These are phyloP conservation scores for Pedinophyceae sp. DNA, from an alignment of 139 green algal species.

Conservation along the genomic window DNA sequence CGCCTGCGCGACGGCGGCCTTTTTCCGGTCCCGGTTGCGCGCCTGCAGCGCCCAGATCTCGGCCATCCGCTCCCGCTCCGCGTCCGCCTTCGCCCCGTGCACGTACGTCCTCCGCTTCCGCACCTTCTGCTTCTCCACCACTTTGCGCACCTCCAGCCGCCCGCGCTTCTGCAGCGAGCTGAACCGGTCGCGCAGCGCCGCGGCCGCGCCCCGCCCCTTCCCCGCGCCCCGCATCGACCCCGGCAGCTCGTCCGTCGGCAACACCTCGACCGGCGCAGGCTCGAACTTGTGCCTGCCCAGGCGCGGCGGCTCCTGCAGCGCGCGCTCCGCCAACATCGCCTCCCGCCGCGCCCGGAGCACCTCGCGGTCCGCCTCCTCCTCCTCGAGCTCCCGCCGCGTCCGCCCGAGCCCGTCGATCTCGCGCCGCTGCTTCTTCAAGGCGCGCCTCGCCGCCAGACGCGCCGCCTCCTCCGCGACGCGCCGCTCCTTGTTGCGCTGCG, in stretches of 20 bases:
- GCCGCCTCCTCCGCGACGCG: constrained; percentile 15
- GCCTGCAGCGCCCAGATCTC: not conserved
- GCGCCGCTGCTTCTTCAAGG: constrained; percentile 31
- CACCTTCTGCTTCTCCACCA: not conserved
- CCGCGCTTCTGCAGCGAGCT: not conserved
- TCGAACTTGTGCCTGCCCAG: constrained; percentile 52
- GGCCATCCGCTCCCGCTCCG: not conserved
- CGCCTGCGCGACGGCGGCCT: too few relatives aligned
- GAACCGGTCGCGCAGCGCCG: not conserved
- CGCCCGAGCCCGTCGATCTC: constrained; percentile 17
- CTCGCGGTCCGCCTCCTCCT: constrained; percentile 13
- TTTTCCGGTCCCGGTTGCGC: too few relatives aligned
- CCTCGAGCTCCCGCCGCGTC: constrained; percentile 7
- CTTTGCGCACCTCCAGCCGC: not conserved
- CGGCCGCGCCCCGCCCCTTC: constrained; percentile 1
- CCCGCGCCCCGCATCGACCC: constrained; percentile 11
- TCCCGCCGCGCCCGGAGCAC: constrained; percentile 9
- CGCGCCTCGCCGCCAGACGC: constrained; percentile 8
- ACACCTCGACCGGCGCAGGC: constrained; percentile 21
- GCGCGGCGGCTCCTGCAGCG: constrained; percentile 24
- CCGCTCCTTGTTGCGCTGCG: constrained; percentile 25
- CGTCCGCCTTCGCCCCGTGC: not conserved
- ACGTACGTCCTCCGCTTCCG: not conserved
- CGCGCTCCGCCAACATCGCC: constrained; percentile 32
- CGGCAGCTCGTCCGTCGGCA: constrained; percentile 13